Evolutionary conservation across 2,329 filamentous ascomycete genomes (phyloP).

Genomic region (Dendryphion nanum): DNA sequence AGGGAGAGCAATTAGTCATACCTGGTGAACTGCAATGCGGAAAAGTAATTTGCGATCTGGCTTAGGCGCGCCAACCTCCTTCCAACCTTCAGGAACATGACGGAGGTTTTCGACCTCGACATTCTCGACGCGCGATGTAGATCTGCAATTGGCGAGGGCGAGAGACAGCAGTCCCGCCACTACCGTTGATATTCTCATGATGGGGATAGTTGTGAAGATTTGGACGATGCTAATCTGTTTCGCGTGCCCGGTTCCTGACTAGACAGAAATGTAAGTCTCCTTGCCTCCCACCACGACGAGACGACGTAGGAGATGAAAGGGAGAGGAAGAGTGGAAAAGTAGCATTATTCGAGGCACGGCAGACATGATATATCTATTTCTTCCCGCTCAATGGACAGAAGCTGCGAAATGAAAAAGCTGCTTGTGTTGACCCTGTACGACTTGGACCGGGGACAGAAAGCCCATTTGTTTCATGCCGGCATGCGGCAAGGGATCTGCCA

Average conservation of each 20-base stretch:
- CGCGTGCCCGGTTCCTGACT: neutral
- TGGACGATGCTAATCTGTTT: neutral
- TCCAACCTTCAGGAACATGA: constrained; percentile 37
- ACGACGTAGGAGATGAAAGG: constrained; percentile 1
- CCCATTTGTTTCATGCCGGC: neutral
- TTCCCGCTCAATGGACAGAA: constrained; percentile 1
- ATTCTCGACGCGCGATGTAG: constrained; percentile 21
- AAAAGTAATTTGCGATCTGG: constrained; percentile 34
- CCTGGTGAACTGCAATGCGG: constrained; percentile 40
- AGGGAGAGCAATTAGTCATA: constrained; percentile 18
- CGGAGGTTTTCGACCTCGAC: constrained; percentile 29
- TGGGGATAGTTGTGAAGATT: neutral
- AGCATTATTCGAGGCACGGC: constrained; percentile 2
- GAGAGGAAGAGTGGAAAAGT: neutral
- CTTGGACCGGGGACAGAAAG: neutral
- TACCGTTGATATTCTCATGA: constrained; percentile 29
- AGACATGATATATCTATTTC: constrained; percentile 13
- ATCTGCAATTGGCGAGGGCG: constrained; percentile 18
- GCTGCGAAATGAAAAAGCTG: constrained; percentile 15
- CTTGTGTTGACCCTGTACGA: constrained; percentile 6
- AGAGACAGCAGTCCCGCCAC: constrained; percentile 34
- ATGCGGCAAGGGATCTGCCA: neutral
- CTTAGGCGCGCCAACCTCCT: constrained; percentile 30
- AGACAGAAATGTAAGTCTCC: neutral
- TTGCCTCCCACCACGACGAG: neutral